These are phyloP conservation scores for Parathielavia appendiculata DNA, from an alignment of 495 filamentous ascomycete genomes.

Conservation along the genomic window DNA sequence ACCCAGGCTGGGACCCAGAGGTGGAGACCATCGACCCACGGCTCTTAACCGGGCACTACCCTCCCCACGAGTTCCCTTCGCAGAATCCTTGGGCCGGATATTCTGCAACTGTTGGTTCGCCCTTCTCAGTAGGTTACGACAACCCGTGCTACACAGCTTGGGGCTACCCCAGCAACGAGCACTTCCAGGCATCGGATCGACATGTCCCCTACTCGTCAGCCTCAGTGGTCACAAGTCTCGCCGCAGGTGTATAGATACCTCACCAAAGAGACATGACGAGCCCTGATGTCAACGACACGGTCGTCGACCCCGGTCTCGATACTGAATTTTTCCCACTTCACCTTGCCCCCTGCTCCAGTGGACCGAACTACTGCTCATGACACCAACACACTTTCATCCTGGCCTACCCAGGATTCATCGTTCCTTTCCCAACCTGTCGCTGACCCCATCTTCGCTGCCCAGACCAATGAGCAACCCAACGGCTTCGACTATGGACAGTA, in stretches of 20 bases:
- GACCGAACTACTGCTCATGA: neutral
- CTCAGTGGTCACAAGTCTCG: neutral
- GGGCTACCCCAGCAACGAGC: neutral
- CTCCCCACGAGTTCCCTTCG: neutral
- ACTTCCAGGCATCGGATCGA: neutral
- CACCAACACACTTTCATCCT: neutral
- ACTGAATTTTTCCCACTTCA: neutral
- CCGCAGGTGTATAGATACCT: conserved; percentile 7
- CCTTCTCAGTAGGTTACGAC: neutral
- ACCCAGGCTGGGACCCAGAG: conserved; percentile 7
- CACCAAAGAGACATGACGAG: conserved; percentile 10
- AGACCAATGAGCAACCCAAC: neutral
- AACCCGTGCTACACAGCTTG: neutral
- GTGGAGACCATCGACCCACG: conserved; percentile 11
- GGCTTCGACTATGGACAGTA: neutral
- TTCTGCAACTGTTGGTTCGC: neutral
- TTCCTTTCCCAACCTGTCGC: neutral
- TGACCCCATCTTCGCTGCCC: neutral
- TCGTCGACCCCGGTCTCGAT: neutral
- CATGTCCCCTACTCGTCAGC: neutral
- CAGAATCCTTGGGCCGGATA: neutral
- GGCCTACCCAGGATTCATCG: neutral
- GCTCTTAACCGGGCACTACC: neutral
- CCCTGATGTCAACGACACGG: neutral
- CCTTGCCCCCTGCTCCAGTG: neutral